phyloP scores from a whole-genome alignment of 2,329 filamentous ascomycete genomes.

The Ophidiomyces ophidiicola region DNA sequence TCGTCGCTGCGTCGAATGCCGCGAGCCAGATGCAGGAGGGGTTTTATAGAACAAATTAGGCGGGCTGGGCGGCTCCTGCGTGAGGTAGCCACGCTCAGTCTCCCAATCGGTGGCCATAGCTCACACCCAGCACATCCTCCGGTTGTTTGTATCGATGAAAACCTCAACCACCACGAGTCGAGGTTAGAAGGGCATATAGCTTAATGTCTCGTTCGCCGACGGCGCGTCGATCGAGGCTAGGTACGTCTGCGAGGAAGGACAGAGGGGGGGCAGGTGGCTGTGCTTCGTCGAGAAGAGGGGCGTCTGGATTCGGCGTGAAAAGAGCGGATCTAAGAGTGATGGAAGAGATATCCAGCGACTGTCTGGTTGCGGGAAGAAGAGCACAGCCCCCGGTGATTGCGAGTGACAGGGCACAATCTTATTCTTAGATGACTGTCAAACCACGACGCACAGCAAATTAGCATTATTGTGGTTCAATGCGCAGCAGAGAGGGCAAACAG shows the following conservation, averaged over 20 bases:
- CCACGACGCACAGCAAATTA: no score
- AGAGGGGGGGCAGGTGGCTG: no score
- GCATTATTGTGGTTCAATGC: no score
- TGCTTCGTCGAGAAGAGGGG: no score
- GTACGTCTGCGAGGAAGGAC: no score
- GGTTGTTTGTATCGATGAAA: slow-evolving; percentile 5
- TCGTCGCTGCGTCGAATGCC: slow-evolving; percentile 51
- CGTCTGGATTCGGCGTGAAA: no score
- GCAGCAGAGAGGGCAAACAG: no score
- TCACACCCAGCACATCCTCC: neutral
- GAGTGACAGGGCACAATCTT: neutral
- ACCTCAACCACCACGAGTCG: neutral
- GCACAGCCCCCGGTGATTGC: neutral
- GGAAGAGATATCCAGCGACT: no score
- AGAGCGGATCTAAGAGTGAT: no score
- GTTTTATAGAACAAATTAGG: slow-evolving; percentile 60
- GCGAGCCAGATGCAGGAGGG: slow-evolving; percentile 44
- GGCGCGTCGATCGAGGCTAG: no score
- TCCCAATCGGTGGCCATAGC: slow-evolving; percentile 32
- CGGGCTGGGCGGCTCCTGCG: slow-evolving; percentile 55
- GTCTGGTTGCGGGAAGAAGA: no score
- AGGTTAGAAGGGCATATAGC: neutral
- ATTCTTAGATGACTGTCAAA: neutral
- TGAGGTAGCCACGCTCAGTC: slow-evolving; percentile 42
- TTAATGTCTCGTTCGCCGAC: no score